phyloP scores from a whole-genome alignment of 257 asterid species.

The Cynanchum wilfordii region DNA sequence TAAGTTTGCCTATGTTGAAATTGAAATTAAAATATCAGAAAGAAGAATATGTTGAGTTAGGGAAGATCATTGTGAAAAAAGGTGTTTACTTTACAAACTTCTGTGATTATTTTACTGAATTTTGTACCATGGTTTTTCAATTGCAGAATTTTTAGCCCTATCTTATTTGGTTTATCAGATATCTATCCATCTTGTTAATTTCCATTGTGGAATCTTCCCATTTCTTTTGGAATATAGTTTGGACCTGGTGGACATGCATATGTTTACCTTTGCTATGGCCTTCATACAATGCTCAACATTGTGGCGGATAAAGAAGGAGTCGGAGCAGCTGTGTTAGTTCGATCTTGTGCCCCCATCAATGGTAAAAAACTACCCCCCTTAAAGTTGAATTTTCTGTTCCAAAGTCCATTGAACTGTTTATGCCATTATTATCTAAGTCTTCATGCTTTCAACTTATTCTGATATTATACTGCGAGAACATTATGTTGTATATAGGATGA shows the following conservation, averaged over 20 bases:
- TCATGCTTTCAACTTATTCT: neutral
- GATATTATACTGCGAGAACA: too few relatives aligned
- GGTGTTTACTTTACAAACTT: neutral
- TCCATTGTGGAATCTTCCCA: neutral
- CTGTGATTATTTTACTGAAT: neutral
- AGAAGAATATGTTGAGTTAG: neutral
- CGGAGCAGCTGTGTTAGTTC: conserved; percentile 86
- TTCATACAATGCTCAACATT: conserved; percentile 85
- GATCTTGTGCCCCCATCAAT: conserved; percentile 81
- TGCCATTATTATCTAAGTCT: neutral
- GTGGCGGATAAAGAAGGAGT: conserved; percentile 87
- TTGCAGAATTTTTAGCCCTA: neutral
- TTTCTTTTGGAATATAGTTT: conserved; percentile 41
- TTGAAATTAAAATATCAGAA: neutral
- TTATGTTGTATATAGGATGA: too few relatives aligned
- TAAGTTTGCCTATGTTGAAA: neutral
- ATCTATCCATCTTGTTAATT: neutral
- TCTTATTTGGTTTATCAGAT: neutral
- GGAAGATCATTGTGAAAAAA: neutral
- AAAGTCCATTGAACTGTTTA: neutral
- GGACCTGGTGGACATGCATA: conserved; percentile 95
- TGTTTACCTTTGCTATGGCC: conserved; percentile 86
- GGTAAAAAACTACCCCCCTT: conserved; percentile 34
- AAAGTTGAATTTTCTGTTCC: neutral
- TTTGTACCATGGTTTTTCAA: neutral